These are phyloP conservation scores for Chrysoporthe cubensis DNA, from an alignment of 2,329 filamentous ascomycete species.

Conservation along the genomic window DNA sequence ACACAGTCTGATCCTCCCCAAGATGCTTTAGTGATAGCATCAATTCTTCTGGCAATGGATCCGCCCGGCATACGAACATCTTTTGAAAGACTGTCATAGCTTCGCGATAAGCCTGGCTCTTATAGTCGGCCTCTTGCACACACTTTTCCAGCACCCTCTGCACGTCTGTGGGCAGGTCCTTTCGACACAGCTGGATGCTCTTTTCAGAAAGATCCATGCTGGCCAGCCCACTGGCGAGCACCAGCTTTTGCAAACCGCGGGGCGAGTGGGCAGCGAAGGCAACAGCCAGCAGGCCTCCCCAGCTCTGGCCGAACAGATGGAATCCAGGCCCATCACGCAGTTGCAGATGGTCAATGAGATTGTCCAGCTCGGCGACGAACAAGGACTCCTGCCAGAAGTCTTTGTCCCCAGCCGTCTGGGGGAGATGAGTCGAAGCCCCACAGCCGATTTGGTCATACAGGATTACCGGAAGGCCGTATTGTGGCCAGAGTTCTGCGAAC, in stretches of 20 bases:
- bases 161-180: slow-evolving; percentile 9
- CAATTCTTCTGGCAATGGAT: slow-evolving; percentile 20
- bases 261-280: slow-evolving; percentile 13
- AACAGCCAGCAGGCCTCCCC: slow-evolving; percentile 7
- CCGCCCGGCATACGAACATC: slow-evolving; percentile 19
- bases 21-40: slow-evolving; percentile 18
- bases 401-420: slow-evolving; percentile 40
- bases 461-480: slow-evolving; percentile 45
- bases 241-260: slow-evolving; percentile 33
- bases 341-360: slow-evolving; percentile 31
- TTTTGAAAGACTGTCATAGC: slow-evolving; percentile 18
- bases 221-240: slow-evolving; percentile 37
- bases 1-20: slow-evolving; percentile 20
- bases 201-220: slow-evolving; percentile 33
- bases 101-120: slow-evolving; percentile 18
- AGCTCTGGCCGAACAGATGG: slow-evolving; percentile 22
- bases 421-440: slow-evolving; percentile 51
- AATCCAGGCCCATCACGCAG: slow-evolving; percentile 30
- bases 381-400: slow-evolving; percentile 34
- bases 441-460: slow-evolving; percentile 59
- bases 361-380: slow-evolving; percentile 33
- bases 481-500: slow-evolving; percentile 21
- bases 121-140: slow-evolving; percentile 15
- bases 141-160: slow-evolving; percentile 7
- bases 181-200: slow-evolving; percentile 16